Base-by-base conservation (phyloP, 345 rosid genomes). In the Sisymbrium altissimum region DNA sequence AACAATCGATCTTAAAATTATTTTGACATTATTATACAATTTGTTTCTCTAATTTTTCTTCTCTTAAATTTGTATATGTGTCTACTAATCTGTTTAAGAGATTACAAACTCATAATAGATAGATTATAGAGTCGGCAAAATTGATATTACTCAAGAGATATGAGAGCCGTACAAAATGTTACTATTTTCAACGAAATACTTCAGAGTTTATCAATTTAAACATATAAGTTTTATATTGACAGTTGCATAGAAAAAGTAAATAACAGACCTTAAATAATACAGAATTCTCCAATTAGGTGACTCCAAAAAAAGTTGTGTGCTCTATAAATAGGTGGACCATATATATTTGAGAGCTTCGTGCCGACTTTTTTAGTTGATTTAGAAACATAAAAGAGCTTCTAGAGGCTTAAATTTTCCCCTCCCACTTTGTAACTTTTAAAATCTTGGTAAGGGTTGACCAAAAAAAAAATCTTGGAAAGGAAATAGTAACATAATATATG, bases 261-360 rank as follows among this genome's bases (percentile, higher is more conserved):
- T 57, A 66, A 57, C 60, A 46, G 57, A 48, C 35, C 67, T 48
- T 66, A 66, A 49, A 49, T 19, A 18, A 49, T 59, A 35, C 4
- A 49, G 12, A 74, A 38, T 49, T 40, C 45, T 66, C 40, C 45
- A 29, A 14, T 46, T 17, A 55, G 78, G 11, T 45, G 17, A 35
- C 50, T 35, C 71, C 7, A 12, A 45, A 66, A 32, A 56, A 67
- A 19, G 19, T 39, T 30, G 29, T 49, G 38, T 60, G 29, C 61
- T 66, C 50, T 67, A 27, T 39, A 36, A 65, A 5, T 74, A 3
- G 45, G 73, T 74, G 73, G 73, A 59, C 68, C 73, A 58, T 66
- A 46, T 48, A 67, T 48, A 67, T 21, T 60, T 41, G 73, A 60
- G 63, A 75, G 62, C 68, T 60, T 67, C 73, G 44, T 75, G 78